Percentiles rank a stretch among this genome's conserved stretches.
Conservation (phyloP, 2,329 filamentous ascomycete species). For the Sphaerulina populicola region DNA sequence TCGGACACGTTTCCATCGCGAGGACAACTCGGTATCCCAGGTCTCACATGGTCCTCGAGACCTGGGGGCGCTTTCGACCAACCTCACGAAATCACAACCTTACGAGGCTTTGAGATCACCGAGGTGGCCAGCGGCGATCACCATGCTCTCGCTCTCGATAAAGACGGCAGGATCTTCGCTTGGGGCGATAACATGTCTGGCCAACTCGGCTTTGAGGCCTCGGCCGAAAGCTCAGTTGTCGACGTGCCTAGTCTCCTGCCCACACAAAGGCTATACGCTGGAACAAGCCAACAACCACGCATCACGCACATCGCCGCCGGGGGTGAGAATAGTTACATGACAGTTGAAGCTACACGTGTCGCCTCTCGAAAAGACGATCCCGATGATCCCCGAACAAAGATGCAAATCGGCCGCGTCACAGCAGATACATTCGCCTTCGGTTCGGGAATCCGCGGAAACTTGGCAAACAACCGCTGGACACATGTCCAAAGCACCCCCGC, state of each 20-base stretch:
- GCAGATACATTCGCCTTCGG: constrained; percentile 83
- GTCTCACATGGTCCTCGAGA: constrained; percentile 68
- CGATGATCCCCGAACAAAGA: constrained; percentile 28
- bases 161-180: constrained; percentile 66
- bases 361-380: constrained; percentile 34
- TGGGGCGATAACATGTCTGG: constrained; percentile 89
- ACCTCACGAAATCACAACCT: constrained; percentile 65
- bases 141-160: constrained; percentile 73
- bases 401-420: constrained; percentile 49
- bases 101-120: constrained; percentile 62
- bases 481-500: constrained; percentile 69
- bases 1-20: constrained; percentile 67
- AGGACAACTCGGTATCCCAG: constrained; percentile 81
- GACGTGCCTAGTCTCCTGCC: constrained; percentile 65
- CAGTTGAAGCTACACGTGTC: constrained; percentile 64
- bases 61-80: constrained; percentile 71
- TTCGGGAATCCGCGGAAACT: constrained; percentile 69
- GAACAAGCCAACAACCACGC: constrained; percentile 52
- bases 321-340: constrained; percentile 79
- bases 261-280: constrained; percentile 63
- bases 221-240: constrained; percentile 52
- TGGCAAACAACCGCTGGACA: constrained; percentile 83
- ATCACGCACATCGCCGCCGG: constrained; percentile 78
- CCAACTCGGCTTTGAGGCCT: constrained; percentile 77
- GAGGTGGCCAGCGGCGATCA: constrained; percentile 77